Evolutionary conservation across 2,329 filamentous ascomycete species (phyloP), one percentile per base, ranked within the genome.

Genomic region (Arthrobotrys entomopaga): DNA sequence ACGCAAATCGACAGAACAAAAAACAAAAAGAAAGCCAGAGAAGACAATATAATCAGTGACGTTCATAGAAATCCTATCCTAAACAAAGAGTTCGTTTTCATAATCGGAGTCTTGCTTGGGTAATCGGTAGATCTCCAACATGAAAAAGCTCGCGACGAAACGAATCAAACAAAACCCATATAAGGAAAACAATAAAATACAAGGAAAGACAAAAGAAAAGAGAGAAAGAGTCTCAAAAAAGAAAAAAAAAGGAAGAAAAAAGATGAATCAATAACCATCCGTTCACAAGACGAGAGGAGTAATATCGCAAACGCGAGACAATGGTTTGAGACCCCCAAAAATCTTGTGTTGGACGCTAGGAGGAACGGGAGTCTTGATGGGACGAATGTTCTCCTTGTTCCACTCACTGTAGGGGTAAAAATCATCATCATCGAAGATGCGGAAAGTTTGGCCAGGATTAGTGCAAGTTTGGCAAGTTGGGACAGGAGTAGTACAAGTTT

Each of bases 301-400:
- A 34, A 5, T 7, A 34, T 34, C 29, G 29, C 6, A 34, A 34
- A 34, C 29, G 29, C 29, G 29, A 34, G 29, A 34, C 29, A 34
- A 34, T 34, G 29, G 29, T 8, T 34, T 34, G 29, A 34, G 29
- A 6, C 11, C 19, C 22, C 46, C 46, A 11, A 50, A 50, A 13
- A 15, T 6, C 42, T 16, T 46, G 42, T 5, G 46, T 6, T 22
- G n/a, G 46, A 50, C 19, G 11, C 16, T 38, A 50, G 40, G 11
- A 38, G 19, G 53, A 10, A 34, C 10, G 15, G 63, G 26, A 10
- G n/a, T 20, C 16, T 48, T 56, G 15, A 64, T 53, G 0, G 58
- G 56, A n/a, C 70, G 70, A n/a, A 13, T 52, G 50, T 67, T 74
- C 16, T 74, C 70, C 16, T 72, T 72, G 5, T 48, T n/a, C 20